Conservation (phyloP, 352 stramenopile species). For the Blastocystis sp. region DNA sequence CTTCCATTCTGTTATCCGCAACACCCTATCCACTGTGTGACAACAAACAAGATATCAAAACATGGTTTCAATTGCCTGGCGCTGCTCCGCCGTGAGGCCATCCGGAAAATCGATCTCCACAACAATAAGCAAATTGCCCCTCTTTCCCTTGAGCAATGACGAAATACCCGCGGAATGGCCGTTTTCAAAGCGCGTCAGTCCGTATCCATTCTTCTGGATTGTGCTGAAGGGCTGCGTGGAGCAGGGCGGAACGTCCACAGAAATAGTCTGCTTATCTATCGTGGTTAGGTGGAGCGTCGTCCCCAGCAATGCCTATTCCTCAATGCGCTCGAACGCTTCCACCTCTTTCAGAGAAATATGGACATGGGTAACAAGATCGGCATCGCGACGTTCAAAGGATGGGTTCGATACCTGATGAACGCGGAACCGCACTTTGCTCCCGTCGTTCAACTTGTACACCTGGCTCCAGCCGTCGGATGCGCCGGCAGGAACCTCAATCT, state of each 20-base stretch:
- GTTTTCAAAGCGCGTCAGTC: not conserved
- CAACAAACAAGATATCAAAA: constrained; percentile 61
- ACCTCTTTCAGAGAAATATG: constrained; percentile 56
- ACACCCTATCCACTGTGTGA: no score
- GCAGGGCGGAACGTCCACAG: not conserved
- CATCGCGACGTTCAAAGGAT: constrained; percentile 3
- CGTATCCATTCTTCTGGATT: not conserved
- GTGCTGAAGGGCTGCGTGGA: constrained; percentile 23
- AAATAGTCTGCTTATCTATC: not conserved
- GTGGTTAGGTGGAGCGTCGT: constrained; percentile 17
- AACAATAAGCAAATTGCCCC: constrained; percentile 48
- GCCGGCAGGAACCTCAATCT: constrained; percentile 9
- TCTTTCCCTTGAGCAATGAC: not conserved
- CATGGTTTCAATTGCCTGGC: not conserved
- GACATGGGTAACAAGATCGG: constrained; percentile 34
- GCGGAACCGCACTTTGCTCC: constrained; percentile 5
- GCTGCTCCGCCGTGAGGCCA: not conserved
- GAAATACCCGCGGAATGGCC: not conserved
- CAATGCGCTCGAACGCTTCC: not conserved
- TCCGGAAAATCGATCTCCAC: constrained; percentile 38
- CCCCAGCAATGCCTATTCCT: constrained; percentile 43
- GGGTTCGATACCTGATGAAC: constrained; percentile 7
- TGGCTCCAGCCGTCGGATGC: constrained; percentile 7
- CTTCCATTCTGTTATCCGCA: no score
- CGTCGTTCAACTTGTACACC: constrained; percentile 21